Conservation (phyloP, 768 basidiomycete species). For the Ephemerocybe angulata region DNA sequence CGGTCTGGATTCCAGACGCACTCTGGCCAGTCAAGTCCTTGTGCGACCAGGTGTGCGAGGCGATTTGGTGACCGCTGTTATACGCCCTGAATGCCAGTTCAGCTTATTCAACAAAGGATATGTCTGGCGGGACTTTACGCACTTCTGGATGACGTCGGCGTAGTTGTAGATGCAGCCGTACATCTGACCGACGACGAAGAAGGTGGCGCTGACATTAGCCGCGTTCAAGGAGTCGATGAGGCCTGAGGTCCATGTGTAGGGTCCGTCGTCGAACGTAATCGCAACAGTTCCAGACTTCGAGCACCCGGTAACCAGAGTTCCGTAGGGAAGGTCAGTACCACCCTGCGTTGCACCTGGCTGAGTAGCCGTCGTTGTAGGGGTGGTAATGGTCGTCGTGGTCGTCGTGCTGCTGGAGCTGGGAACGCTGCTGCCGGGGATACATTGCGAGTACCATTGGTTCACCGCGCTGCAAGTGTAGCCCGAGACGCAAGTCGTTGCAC, state of each 20-base stretch:
- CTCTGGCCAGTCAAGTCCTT: constrained; percentile 30
- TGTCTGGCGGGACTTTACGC: constrained; percentile 14
- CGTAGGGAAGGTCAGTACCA: constrained; percentile 12
- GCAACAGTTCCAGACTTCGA: constrained; percentile 12
- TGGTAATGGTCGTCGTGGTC: constrained; percentile 4
- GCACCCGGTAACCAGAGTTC: constrained; percentile 12
- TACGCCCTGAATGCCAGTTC: constrained; percentile 20
- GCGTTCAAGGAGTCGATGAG: constrained; percentile 19
- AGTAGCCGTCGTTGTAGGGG: constrained; percentile 4
- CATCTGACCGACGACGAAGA: constrained; percentile 39
- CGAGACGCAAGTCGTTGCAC: constrained; percentile 45
- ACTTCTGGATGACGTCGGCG: constrained; percentile 27
- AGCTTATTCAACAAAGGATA: not conserved
- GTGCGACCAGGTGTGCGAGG: constrained; percentile 48
- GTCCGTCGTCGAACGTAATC: constrained; percentile 17
- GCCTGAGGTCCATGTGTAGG: constrained; percentile 13
- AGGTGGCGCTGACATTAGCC: constrained; percentile 35
- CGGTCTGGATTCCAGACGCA: constrained; percentile 3
- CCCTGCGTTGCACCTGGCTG: too few species aligned
- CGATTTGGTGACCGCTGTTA: constrained; percentile 40
- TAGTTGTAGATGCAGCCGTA: constrained; percentile 39
- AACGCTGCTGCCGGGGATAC: constrained; percentile 36
- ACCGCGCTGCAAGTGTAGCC: constrained; percentile 44
- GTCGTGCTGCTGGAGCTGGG: constrained; percentile 11
- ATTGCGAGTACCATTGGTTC: constrained; percentile 52